Base-by-base conservation (phyloP, 1,284 basidiomycete species). In the Somion occarium region DNA sequence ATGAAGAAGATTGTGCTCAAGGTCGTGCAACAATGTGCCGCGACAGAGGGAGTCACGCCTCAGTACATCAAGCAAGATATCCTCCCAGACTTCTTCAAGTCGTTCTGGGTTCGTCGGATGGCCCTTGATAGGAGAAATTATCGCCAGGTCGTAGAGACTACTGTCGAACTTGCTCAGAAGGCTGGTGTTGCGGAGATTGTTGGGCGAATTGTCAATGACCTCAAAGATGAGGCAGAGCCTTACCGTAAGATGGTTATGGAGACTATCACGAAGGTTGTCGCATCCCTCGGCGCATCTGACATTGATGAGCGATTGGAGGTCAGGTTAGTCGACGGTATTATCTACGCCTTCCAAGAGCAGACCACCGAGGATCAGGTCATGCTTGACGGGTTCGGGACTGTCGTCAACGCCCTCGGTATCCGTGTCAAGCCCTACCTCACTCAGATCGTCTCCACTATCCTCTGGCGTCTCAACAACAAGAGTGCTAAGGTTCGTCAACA, bases 171-270 rank as follows among this genome's bases (percentile, higher is more conserved):
- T 12, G 94, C 97, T 3, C 91, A 97, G 66, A 99, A 99, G 72
- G 79, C 93, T 0, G 97, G 97, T 19, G 94, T 98, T 0, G 82
- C 93, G 5, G 96, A 98, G 70, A 97, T 99, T 50, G 92, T 98
- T 15, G 91, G 92, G 1, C 79, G 94, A 55, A 85, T 99, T 58
- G 95, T 97, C 54, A 97, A 98, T 65, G 94, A 97, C 65, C 76
- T 99, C 57, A 99, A 99, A 75, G 93, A 96, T 61, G 93, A 95
- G 67, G 88, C 89, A 1, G 97, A 99, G 73, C 93, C 94, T 4
- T 98, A 96, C 76, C 79, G 96, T 58, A 98, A 98, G 79, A 99
- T 99, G 97, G 95, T 98, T 39, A 99, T 99, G 96, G 97, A 99
- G 74, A 98, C 97, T 0, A 98, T 99, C 61, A 97, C 94, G 20